Percentiles rank a stretch among this genome's conserved stretches.
These are phyloP conservation scores for Salix brachista DNA, from an alignment of 345 rosid species.

Conservation along the genomic window DNA sequence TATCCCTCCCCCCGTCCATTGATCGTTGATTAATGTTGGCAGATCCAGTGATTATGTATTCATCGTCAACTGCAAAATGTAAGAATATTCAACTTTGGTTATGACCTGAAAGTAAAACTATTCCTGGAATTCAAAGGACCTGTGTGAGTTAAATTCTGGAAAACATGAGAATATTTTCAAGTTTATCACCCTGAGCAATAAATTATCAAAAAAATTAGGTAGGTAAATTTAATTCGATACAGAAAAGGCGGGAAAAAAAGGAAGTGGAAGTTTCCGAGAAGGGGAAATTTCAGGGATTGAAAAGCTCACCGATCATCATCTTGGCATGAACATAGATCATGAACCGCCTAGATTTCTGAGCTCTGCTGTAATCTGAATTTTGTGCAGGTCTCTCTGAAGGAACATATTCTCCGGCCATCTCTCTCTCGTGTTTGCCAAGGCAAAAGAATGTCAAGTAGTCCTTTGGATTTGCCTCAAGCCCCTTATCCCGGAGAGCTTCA, in stretches of 20 bases:
- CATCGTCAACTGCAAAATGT: constrained; percentile 39
- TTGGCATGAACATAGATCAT: constrained; percentile 63
- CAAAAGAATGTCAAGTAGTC: constrained; percentile 53
- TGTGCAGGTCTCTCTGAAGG: constrained; percentile 38
- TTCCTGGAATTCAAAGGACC: background rate
- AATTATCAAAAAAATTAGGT: background rate
- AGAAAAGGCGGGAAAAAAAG: background rate
- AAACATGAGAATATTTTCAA: background rate
- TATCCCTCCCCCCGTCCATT: constrained; percentile 50
- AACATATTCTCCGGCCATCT: constrained; percentile 24
- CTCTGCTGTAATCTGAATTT: constrained; percentile 36
- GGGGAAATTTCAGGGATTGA: background rate
- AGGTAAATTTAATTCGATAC: background rate
- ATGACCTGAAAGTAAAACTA: background rate
- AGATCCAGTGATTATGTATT: constrained; percentile 45
- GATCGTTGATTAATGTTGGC: constrained; percentile 56
- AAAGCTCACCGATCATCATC: constrained; percentile 49
- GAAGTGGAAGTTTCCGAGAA: background rate
- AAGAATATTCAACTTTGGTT: background rate
- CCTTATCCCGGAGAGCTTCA: constrained; percentile 34
- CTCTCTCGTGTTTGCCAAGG: constrained; percentile 42
- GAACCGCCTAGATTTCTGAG: constrained; percentile 47
- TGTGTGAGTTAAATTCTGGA: background rate
- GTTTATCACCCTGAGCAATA: background rate
- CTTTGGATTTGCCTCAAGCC: constrained; percentile 36